phyloP scores from a whole-genome alignment of 306 rosid species.

The Acacia crassicarpa region DNA sequence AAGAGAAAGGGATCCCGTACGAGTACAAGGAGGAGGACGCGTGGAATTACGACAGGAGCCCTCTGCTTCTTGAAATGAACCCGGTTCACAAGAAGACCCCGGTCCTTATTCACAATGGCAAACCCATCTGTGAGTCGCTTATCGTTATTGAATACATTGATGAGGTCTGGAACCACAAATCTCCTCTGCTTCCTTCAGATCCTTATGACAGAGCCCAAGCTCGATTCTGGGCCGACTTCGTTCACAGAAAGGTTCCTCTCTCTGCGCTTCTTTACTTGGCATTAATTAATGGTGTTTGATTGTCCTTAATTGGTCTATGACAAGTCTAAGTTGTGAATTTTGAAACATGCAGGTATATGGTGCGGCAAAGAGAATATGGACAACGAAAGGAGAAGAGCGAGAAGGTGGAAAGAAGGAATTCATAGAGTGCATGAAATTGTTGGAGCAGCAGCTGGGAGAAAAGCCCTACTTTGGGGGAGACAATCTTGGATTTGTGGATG shows the following conservation, averaged over 20 bases:
- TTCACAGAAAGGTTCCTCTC: conserved; percentile 34
- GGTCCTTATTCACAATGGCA: conserved; percentile 45
- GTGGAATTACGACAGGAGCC: conserved; percentile 23
- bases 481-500: conserved; percentile 28
- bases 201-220: conserved; percentile 37
- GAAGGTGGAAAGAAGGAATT: conserved; percentile 31
- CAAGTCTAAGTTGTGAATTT: neutral
- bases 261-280: neutral
- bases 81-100: conserved; percentile 50
- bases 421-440: conserved; percentile 3
- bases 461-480: conserved; percentile 36
- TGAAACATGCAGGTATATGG: conserved; percentile 15
- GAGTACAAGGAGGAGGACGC: conserved; percentile 31
- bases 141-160: conserved; percentile 40
- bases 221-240: conserved; percentile 37
- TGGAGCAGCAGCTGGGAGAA: conserved; percentile 37
- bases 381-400: conserved; percentile 34
- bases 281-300: neutral
- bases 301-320: too few relatives aligned
- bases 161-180: conserved; percentile 35
- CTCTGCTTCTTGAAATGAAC: conserved; percentile 33
- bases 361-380: neutral
- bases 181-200: conserved; percentile 41
- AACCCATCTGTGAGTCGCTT: conserved; percentile 44
- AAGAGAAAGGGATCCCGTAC: conserved; percentile 36